Conservation (phyloP, 2,329 filamentous ascomycete genomes). For the Laburnicola sp. region DNA sequence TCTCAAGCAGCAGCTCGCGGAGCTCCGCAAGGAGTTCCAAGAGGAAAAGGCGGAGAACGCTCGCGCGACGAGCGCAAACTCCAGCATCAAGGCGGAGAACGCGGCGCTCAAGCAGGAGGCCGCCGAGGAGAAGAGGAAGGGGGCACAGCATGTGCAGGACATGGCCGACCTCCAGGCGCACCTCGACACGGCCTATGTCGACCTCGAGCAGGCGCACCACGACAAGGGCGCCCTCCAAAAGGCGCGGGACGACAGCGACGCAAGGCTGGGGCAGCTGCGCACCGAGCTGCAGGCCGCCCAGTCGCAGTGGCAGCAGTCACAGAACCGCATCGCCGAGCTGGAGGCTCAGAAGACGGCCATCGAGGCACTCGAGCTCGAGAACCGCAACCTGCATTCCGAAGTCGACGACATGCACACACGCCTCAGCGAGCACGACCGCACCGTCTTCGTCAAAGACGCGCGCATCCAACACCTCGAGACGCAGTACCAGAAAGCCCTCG, state of each 20-base stretch:
- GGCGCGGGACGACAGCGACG: not conserved
- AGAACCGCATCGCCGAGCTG: not conserved
- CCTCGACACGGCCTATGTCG: conserved; percentile 1
- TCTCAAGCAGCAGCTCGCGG: not conserved
- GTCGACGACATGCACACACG: not conserved
- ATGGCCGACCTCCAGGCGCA: not conserved
- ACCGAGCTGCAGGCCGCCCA: not conserved
- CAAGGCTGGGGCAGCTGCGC: not conserved
- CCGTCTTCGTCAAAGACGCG: conserved; percentile 3
- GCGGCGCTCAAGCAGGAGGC: not conserved
- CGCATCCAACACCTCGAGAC: conserved; percentile 2
- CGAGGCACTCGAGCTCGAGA: not conserved
- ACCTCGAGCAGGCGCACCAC: not conserved
- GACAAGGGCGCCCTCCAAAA: not conserved
- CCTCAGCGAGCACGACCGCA: not conserved
- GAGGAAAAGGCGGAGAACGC: not conserved
- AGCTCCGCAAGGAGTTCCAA: not conserved
- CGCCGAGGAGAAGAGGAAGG: not conserved
- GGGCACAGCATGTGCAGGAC: not conserved
- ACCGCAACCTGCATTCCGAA: not conserved
- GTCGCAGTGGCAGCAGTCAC: not conserved
- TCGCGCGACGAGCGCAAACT: not conserved
- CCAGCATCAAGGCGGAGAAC: not conserved
- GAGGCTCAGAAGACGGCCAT: not conserved
- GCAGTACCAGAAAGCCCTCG: not conserved